Percentiles rank a stretch among this genome's conserved stretches.
Evolutionary conservation across 805 yeast species (phyloP).

Genomic region (Candida anglica): DNA sequence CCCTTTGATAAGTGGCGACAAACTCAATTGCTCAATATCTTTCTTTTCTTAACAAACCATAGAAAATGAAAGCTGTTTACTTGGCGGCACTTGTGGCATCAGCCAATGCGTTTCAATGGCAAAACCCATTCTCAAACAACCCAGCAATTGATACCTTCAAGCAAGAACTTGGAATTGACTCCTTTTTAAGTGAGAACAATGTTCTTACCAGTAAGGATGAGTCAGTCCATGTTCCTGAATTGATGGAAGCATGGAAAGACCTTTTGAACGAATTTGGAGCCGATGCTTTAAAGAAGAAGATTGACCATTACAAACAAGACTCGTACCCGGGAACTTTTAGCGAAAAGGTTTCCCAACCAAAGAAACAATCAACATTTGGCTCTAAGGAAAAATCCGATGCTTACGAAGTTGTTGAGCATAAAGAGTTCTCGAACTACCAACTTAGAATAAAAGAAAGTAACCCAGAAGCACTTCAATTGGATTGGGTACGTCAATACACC

Average conservation of each 20-base stretch:
- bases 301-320: neutral
- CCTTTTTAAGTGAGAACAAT: no score
- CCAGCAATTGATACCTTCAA: no score
- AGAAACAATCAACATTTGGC: neutral
- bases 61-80: no score
- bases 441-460: conserved; percentile 27
- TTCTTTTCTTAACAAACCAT: no score
- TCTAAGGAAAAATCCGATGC: neutral
- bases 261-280: conserved; percentile 1
- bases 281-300: neutral
- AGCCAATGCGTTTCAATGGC: no score
- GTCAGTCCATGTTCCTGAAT: no score
- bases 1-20: no score
- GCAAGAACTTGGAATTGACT: no score
- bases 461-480: conserved; percentile 35
- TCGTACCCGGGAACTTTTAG: neutral
- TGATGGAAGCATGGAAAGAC: conserved; percentile 1
- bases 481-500: conserved; percentile 32
- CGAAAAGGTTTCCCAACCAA: neutral
- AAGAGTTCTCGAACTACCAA: conserved; percentile 18
- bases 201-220: no score
- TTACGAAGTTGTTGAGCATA: neutral
- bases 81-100: no score
- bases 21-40: no score
- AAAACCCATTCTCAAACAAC: no score